A percentile compares a stretch with the other conserved stretches of the same genome.
phyloP scores from a whole-genome alignment of 495 filamentous ascomycete genomes.

The Tuber brumale region DNA sequence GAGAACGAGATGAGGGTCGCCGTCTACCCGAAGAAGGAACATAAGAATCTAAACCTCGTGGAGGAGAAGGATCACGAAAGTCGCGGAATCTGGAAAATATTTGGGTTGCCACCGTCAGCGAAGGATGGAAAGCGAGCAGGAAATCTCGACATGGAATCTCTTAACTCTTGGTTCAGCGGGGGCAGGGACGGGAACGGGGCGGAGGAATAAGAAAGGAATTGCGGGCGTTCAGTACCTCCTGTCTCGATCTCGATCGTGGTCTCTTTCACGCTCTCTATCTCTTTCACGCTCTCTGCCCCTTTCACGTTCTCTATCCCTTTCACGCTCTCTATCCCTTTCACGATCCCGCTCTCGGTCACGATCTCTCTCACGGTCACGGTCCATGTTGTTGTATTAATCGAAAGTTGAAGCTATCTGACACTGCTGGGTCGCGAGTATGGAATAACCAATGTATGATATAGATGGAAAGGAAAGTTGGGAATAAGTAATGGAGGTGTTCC shows the following conservation, averaged over 20 bases:
- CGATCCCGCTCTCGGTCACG: constrained; percentile 27
- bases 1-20: constrained; percentile 29
- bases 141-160: constrained; percentile 16
- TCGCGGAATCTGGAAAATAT: constrained; percentile 27
- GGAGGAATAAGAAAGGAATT: constrained; percentile 13
- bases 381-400: constrained; percentile 16
- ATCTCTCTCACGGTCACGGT: constrained; percentile 32
- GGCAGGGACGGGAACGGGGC: constrained; percentile 17
- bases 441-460: neutral
- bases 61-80: constrained; percentile 36
- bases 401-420: neutral
- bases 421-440: neutral
- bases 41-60: constrained; percentile 39
- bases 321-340: constrained; percentile 22
- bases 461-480: neutral
- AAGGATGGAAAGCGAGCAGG: constrained; percentile 4
- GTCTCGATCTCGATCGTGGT: constrained; percentile 27
- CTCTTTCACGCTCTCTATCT: constrained; percentile 36
- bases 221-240: constrained; percentile 33
- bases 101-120: constrained; percentile 12
- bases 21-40: constrained; percentile 36
- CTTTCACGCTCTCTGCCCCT: constrained; percentile 32
- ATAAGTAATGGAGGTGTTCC: neutral
- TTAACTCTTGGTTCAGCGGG: constrained; percentile 8
- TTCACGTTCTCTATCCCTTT: constrained; percentile 19